These are phyloP conservation scores for Lotus japonicus DNA, from an alignment of 306 rosid genomes.

Conservation along the genomic window DNA sequence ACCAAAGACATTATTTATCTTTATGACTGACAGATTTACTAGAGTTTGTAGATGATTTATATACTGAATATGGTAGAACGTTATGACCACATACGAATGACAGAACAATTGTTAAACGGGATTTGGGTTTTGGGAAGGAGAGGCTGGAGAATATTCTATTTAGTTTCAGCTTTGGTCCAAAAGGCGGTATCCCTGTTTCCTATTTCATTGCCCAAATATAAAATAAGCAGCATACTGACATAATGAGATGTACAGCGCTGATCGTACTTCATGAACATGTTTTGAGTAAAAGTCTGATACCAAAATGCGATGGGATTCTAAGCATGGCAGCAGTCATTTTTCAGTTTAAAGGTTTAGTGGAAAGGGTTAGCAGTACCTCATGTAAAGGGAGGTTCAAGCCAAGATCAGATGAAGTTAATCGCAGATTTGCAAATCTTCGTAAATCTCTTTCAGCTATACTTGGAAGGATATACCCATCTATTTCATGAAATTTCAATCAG, in stretches of 20 bases:
- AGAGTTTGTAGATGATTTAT: too few species aligned
- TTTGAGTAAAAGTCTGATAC: background rate
- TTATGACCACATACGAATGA: too few species aligned
- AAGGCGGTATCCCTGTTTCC: too few species aligned
- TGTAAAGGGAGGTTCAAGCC: conserved; percentile 58
- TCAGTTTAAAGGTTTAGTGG: background rate
- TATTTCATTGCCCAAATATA: too few species aligned
- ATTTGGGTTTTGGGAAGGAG: too few species aligned
- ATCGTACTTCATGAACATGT: background rate
- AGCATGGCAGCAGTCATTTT: background rate
- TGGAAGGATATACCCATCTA: conserved; percentile 78
- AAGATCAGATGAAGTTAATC: conserved; percentile 45
- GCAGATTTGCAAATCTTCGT: conserved; percentile 61
- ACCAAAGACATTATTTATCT: background rate
- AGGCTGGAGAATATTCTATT: too few species aligned
- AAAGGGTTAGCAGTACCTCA: conserved; percentile 35
- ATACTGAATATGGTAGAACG: too few species aligned
- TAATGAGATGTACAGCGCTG: background rate
- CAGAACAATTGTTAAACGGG: too few species aligned
- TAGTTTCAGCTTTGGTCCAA: too few species aligned
- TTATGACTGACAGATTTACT: too few species aligned
- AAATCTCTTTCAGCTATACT: conserved; percentile 72
- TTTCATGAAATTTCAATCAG: conserved; percentile 26
- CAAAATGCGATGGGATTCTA: background rate
- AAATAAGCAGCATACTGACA: too few species aligned